Conservation (phyloP, 2,329 filamentous ascomycete species). For the Bipolaris oryzae region DNA sequence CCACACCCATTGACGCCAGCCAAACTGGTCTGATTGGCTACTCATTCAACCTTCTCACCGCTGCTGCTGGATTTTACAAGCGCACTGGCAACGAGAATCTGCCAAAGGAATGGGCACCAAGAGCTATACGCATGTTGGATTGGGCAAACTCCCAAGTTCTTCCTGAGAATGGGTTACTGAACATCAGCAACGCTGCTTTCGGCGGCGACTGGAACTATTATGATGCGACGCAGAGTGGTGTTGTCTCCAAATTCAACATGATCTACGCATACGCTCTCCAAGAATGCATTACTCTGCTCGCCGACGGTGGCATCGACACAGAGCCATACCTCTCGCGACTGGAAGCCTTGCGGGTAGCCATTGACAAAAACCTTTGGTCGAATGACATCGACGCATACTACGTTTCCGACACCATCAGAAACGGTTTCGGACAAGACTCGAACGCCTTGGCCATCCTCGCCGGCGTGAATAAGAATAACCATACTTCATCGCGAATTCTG, state of each 20-base stretch:
- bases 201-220: background rate
- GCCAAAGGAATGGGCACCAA: slow-evolving; percentile 35
- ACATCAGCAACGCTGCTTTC: background rate
- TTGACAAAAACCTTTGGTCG: background rate
- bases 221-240: background rate
- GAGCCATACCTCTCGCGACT: background rate
- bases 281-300: background rate
- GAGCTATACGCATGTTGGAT: slow-evolving; percentile 41
- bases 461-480: background rate
- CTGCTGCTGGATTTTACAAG: slow-evolving; percentile 37
- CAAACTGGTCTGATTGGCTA: slow-evolving; percentile 46
- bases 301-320: background rate
- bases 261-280: background rate
- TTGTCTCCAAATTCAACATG: background rate
- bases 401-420: background rate
- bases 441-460: background rate
- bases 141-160: slow-evolving; percentile 43
- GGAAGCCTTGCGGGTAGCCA: background rate
- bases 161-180: slow-evolving; percentile 9
- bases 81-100: slow-evolving; percentile 36
- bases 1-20: slow-evolving; percentile 23
- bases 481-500: background rate
- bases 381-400: background rate
- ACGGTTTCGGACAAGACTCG: background rate
- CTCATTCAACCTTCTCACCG: slow-evolving; percentile 41